phyloP scores from a whole-genome alignment of 495 filamentous ascomycete genomes.

The Pyrenopolyporus hunteri region DNA sequence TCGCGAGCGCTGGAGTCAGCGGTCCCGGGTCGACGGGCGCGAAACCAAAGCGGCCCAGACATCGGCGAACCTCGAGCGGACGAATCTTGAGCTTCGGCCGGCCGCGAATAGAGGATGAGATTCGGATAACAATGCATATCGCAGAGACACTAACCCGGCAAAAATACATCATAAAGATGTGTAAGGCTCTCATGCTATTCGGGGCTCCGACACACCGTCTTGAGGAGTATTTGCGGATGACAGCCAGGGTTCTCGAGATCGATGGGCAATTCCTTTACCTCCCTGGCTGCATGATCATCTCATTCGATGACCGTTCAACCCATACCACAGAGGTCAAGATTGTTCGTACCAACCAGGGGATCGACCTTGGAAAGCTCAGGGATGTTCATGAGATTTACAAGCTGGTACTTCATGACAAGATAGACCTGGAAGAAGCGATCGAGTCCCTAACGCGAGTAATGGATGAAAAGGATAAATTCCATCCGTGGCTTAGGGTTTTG shows the following conservation, averaged over 20 bases:
- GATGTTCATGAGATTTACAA: conserved; percentile 93
- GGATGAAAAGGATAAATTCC: conserved; percentile 65
- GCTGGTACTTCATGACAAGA: conserved; percentile 86
- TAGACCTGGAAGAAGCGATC: conserved; percentile 85
- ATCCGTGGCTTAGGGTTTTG: conserved; percentile 72
- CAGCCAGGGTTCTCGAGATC: conserved; percentile 84
- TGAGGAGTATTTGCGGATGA: conserved; percentile 88
- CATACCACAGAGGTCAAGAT: conserved; percentile 95
- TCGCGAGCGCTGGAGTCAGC: conserved; percentile 49
- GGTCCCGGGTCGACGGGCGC: conserved; percentile 43
- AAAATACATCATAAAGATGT: conserved; percentile 82
- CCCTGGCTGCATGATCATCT: conserved; percentile 94
- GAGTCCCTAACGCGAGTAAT: conserved; percentile 70
- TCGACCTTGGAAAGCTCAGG: conserved; percentile 83
- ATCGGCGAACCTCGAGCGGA: conserved; percentile 45
- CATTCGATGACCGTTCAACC: conserved; percentile 86
- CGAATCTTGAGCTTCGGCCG: conserved; percentile 48
- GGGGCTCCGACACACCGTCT: conserved; percentile 79
- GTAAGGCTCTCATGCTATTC: conserved; percentile 83
- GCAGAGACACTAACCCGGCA: conserved; percentile 84
- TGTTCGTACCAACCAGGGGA: conserved; percentile 73
- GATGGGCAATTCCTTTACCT: conserved; percentile 92
- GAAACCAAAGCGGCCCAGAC: conserved; percentile 50
- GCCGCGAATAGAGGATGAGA: conserved; percentile 64
- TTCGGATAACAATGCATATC: conserved; percentile 86